Conservation (phyloP, 805 yeast species). For the Wickerhamomyces queroliae region DNA sequence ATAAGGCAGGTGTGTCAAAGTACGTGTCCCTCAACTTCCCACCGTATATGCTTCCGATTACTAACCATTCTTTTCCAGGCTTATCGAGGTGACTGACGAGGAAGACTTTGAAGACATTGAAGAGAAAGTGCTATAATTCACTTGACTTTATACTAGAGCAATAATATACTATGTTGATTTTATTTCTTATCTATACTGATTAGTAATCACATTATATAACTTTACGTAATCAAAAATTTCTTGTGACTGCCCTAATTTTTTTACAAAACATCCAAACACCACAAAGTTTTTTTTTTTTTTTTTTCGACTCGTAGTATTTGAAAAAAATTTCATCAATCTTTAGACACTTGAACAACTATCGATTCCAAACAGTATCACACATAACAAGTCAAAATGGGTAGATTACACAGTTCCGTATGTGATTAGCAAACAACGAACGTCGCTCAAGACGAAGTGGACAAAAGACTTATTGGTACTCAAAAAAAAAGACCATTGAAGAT, state of each 20-base stretch:
- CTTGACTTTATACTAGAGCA: too few relatives aligned
- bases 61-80: slow-evolving; percentile 27
- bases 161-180: neutral
- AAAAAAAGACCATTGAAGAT: slow-evolving; percentile 3
- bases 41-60: slow-evolving; percentile 16
- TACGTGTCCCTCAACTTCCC: slow-evolving; percentile 8
- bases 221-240: neutral
- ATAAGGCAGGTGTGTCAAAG: slow-evolving; percentile 37
- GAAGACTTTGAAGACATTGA: slow-evolving; percentile 64
- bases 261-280: neutral
- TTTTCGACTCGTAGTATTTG: too few relatives aligned
- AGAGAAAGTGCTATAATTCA: slow-evolving; percentile 17
- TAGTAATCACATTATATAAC: too few relatives aligned
- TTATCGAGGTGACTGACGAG: slow-evolving; percentile 58
- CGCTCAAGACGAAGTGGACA: neutral
- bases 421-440: slow-evolving; percentile 3
- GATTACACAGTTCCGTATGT: slow-evolving; percentile 98
- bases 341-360: slow-evolving; percentile 2
- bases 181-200: neutral
- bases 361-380: slow-evolving; percentile 15
- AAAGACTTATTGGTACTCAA: too few relatives aligned
- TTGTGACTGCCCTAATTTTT: neutral
- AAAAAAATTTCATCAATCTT: neutral
- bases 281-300: too few relatives aligned
- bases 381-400: slow-evolving; percentile 86